Base-by-base conservation (phyloP, 2,329 filamentous ascomycete genomes). In the Didymella pomorum region DNA sequence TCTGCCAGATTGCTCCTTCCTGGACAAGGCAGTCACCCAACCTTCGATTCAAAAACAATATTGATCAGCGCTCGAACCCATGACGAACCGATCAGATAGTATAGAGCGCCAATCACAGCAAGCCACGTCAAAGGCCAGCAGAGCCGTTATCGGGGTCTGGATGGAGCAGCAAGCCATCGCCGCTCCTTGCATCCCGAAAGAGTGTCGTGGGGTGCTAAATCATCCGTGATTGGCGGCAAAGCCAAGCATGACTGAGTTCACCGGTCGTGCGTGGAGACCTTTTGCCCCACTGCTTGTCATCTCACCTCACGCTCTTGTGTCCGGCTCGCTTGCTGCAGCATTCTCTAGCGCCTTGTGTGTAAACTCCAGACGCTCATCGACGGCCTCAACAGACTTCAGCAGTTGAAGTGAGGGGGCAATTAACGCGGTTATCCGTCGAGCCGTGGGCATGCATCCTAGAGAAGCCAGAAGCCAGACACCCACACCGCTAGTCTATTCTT, bases 111-210 rank as follows among this genome's bases (percentile, higher is more conserved):
- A 76, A 76, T 76, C 71, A 75, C 21, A 49, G 64, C 62, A 26
- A 69, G 74, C 71, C 74, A 76, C 74, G 74, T 76, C 72, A 64
- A 65, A 61, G 66, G 63, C 68, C 64, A 69, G 62, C 60, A 65
- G 64, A 72, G 73, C 73, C 74, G 72, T 76, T 76, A 75, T 76
- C 73, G 73, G 72, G 71, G 63, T 64, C 64, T 67, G 56, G 65
- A 63, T 54, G 64, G 67, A 62, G 58, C 55, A 55, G 69, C 67
- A 74, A 73, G 71, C 72, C 73, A 73, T 64, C 59, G 56, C 68
- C 70, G 69, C 68, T 71, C 71, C 71, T 75, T 75, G 68, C 73
- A 71, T 69, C 63, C 68, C 66, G 65, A 68, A 67, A 64, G 61
- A 57, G 71, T 64, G 50, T 69, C 62, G 66, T 68, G 65, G 65